Base-by-base conservation (phyloP, 345 rosid species). In the Ricinus communis region DNA sequence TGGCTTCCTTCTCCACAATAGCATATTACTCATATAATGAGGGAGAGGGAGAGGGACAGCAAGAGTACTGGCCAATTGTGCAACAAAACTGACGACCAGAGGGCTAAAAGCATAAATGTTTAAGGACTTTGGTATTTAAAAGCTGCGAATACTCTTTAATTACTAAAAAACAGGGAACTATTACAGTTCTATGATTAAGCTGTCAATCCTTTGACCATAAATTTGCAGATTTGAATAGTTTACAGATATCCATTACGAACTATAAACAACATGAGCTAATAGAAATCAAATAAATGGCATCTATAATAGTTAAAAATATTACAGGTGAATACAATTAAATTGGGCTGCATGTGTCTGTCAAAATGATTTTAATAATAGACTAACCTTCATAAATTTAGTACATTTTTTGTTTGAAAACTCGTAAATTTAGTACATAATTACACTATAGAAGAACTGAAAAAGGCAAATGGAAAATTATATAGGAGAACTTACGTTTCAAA, bases 401-500 rank as follows among this genome's bases (percentile, higher is more conserved):
- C n/a, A n/a, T n/a, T n/a, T n/a, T n/a, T n/a, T n/a, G n/a, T n/a
- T n/a, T n/a, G n/a, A n/a, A n/a, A n/a, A n/a, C n/a, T n/a, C n/a
- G n/a, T n/a, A n/a, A n/a, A n/a, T n/a, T n/a, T n/a, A n/a, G 13
- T 19, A 12, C 4, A 14, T 25, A 16, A 66, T 33, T 65, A 27
- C 36, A 52, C 8, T 68, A 19, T 49, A 62, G 56, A 64, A 65
- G 24, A 57, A 47, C 10, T 10, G 15, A 66, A 58, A 25, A 9
- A 43, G n/a, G 46, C 25, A 60, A 51, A 71, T 14, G 46, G 16
- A 71, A 61, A 68, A 61, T 63, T 49, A 46, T 24, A 65, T 18
- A 69, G 70, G 76, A 74, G 31, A 79, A 74, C 98, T 84, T 85
- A 90, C 98, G 77, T 85, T 49, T 83, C 88, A 51, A 90, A 93